Conservation (phyloP, 768 basidiomycete species). For the Dendrothele bispora region DNA sequence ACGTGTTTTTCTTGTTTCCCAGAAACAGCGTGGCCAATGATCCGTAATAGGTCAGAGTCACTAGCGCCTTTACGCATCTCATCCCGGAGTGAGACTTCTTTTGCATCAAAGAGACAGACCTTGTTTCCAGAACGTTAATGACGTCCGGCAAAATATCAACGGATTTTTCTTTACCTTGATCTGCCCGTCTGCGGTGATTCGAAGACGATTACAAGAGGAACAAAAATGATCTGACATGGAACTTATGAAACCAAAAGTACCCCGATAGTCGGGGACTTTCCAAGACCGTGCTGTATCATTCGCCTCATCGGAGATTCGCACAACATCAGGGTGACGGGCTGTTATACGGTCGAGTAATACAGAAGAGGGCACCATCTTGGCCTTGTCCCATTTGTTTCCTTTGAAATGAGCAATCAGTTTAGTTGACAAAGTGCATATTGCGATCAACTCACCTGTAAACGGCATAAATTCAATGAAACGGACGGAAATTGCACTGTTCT, state of each 20-base stretch:
- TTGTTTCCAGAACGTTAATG: slow-evolving; percentile 22
- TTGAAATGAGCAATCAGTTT: slow-evolving; percentile 6
- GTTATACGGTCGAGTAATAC: slow-evolving; percentile 57
- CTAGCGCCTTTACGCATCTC: slow-evolving; percentile 63
- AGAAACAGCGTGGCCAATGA: slow-evolving; percentile 63
- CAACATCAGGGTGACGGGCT: slow-evolving; percentile 46
- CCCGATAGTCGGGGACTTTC: slow-evolving; percentile 67
- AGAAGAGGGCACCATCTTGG: slow-evolving; percentile 78
- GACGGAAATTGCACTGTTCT: slow-evolving; percentile 60
- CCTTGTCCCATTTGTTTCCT: slow-evolving; percentile 87
- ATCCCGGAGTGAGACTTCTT: slow-evolving; percentile 81
- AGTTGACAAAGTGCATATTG: background rate
- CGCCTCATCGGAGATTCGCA: slow-evolving; percentile 60
- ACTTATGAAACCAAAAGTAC: slow-evolving; percentile 84
- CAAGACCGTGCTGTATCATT: slow-evolving; percentile 85
- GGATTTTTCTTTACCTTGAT: slow-evolving; percentile 63
- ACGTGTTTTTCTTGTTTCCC: slow-evolving; percentile 82
- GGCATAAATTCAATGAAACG: slow-evolving; percentile 96
- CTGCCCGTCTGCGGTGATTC: slow-evolving; percentile 88
- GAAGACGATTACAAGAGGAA: slow-evolving; percentile 77
- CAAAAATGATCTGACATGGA: slow-evolving; percentile 96
- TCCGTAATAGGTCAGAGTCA: slow-evolving; percentile 59
- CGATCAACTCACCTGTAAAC: slow-evolving; percentile 62
- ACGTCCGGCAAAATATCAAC: background rate
- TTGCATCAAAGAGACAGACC: slow-evolving; percentile 88